Base-by-base conservation (phyloP, 139 green algal species). In the Eudorina sp. region DNA sequence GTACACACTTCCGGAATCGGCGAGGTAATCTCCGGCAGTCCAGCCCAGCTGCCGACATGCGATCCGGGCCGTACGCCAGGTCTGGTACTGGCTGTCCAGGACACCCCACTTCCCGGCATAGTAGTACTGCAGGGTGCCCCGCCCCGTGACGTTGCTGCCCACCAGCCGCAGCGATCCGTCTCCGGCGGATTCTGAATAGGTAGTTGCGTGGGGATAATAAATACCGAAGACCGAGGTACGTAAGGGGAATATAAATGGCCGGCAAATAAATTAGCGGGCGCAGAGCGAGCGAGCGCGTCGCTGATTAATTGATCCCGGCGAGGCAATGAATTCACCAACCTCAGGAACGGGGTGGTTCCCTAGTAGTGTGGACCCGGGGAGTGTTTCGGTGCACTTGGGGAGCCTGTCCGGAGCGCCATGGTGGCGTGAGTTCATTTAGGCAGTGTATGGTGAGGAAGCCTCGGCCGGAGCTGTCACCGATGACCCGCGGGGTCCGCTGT, bases 1-100 rank as follows among this genome's bases (percentile, higher is more conserved):
- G 4, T 45, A 81, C 8, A 40, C 23, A 3, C 4, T 29, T 16
- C 73, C 73, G 7, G 43, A 43, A 36, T 43, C 43, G 23, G 1
- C 0, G 3, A 81, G 8, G 0, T n/a, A 0, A 25, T 45, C 36
- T 13, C 73, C 73, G 4, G 21, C 21, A 2, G 43, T 40, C 73
- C 73, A 81, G 43, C 73, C 73, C 73, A 81, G 73, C 73, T 81
- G 73, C 19, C 25, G 73, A 19, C 73, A 81, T 25, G 43, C 73
- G 21, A 62, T 3, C 5, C 45, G 41, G 23, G 73, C 43, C 5
- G 23, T 27, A 25, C 45, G 43, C 43, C 73, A 58, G 45, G 14
- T 25, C 4, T 41, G 43, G 21, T 40, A 31, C 6, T 53, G 6
- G 34, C 36, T 36, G 8, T 51, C 21, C 0, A 81, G 36, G 43